These are phyloP conservation scores for Clavispora santaluciae DNA, from an alignment of 805 yeast genomes.

Conservation along the genomic window DNA sequence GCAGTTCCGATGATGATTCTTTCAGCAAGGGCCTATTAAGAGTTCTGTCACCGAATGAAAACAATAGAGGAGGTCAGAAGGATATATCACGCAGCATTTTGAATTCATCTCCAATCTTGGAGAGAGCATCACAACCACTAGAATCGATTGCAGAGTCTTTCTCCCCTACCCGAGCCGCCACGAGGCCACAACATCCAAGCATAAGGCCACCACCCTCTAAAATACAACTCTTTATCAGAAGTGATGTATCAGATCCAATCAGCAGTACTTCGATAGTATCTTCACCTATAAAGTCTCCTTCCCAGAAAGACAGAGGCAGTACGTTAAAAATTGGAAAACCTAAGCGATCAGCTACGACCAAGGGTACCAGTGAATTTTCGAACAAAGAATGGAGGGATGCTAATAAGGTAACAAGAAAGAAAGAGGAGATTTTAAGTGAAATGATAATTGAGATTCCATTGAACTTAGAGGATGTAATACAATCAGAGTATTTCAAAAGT, in stretches of 20 bases:
- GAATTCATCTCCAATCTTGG: slow-evolving; percentile 9
- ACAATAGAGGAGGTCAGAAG: neutral
- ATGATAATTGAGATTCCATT: slow-evolving; percentile 44
- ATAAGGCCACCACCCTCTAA: neutral
- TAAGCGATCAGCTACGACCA: neutral
- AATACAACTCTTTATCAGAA: slow-evolving; percentile 1
- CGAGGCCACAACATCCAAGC: neutral
- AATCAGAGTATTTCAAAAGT: slow-evolving; percentile 16
- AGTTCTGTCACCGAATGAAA: neutral
- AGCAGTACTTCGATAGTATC: slow-evolving; percentile 8
- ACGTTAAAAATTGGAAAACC: neutral
- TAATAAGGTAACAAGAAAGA: slow-evolving; percentile 36
- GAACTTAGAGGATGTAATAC: slow-evolving; percentile 19
- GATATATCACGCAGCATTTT: neutral
- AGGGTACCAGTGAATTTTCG: slow-evolving; percentile 6
- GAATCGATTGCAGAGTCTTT: neutral
- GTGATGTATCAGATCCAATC: slow-evolving; percentile 9
- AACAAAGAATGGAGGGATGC: slow-evolving; percentile 30
- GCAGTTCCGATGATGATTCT: slow-evolving; percentile 17
- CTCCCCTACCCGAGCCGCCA: neutral
- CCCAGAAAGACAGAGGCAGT: slow-evolving; percentile 1
- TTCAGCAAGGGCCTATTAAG: neutral
- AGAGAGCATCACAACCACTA: neutral
- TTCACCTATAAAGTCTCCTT: slow-evolving; percentile 5
- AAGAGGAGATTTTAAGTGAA: slow-evolving; percentile 47